Conservation (phyloP, 495 filamentous ascomycete species). For the Pyronema omphalodes region DNA sequence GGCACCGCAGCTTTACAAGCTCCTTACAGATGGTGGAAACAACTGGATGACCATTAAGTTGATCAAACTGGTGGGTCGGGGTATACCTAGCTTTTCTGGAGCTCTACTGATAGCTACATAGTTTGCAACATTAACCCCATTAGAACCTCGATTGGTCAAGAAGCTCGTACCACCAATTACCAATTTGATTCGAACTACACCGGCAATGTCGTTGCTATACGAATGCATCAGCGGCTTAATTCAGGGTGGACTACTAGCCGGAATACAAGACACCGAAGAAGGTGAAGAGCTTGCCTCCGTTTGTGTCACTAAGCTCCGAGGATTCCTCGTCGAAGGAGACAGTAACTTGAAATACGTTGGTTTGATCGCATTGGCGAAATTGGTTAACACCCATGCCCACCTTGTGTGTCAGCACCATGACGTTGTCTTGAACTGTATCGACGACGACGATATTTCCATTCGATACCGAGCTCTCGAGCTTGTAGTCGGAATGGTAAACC, state of each 20-base stretch:
- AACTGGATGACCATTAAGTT: slow-evolving; percentile 99
- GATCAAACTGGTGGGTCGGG: slow-evolving; percentile 64
- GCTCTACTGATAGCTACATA: slow-evolving; percentile 24
- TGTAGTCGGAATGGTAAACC: slow-evolving; percentile 75
- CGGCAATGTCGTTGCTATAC: slow-evolving; percentile 90
- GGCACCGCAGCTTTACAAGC: slow-evolving; percentile 76
- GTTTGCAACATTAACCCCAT: slow-evolving; percentile 87
- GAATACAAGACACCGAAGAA: slow-evolving; percentile 53
- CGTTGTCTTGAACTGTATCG: slow-evolving; percentile 87
- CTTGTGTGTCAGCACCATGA: slow-evolving; percentile 82
- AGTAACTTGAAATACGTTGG: slow-evolving; percentile 96
- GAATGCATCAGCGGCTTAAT: slow-evolving; percentile 98
- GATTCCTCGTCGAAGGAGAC: slow-evolving; percentile 86
- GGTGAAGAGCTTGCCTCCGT: slow-evolving; percentile 84
- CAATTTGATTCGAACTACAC: slow-evolving; percentile 78
- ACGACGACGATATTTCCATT: slow-evolving; percentile 92
- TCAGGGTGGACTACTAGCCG: slow-evolving; percentile 78
- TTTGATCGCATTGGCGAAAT: slow-evolving; percentile 80
- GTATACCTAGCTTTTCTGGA: background rate
- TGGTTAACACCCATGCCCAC: slow-evolving; percentile 71
- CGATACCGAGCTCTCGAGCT: slow-evolving; percentile 81
- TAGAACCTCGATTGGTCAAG: slow-evolving; percentile 76
- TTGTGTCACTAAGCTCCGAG: slow-evolving; percentile 78
- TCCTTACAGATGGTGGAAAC: slow-evolving; percentile 81
- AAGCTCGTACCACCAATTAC: slow-evolving; percentile 92